Percentiles rank a stretch among this genome's conserved stretches.
These are phyloP conservation scores for Pseudogymnoascus sp. DNA, from an alignment of 2,329 filamentous ascomycete species.

Conservation along the genomic window DNA sequence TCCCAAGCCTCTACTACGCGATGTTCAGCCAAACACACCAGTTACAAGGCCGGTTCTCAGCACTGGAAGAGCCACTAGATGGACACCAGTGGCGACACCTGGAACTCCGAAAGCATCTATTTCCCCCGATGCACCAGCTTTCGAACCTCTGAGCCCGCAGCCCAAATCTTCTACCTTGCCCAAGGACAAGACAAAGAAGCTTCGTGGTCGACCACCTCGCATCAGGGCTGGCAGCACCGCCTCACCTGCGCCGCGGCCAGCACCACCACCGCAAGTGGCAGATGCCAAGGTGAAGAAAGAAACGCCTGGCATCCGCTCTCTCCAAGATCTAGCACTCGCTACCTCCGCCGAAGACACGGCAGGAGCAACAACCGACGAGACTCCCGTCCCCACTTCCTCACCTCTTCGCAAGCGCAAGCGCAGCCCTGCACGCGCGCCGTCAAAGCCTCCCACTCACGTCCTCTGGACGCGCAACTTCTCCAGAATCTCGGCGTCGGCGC, in stretches of 20 bases:
- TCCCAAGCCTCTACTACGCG: slow-evolving; percentile 13
- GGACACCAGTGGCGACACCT: slow-evolving; percentile 48
- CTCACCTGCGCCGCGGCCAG: slow-evolving; percentile 17
- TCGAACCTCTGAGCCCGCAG: slow-evolving; percentile 51
- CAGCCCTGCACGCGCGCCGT: slow-evolving; percentile 40
- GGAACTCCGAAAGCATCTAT: slow-evolving; percentile 45
- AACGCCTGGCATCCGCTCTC: slow-evolving; percentile 21
- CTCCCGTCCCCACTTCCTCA: slow-evolving; percentile 26
- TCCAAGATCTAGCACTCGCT: slow-evolving; percentile 36
- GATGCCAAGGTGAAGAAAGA: slow-evolving; percentile 31
- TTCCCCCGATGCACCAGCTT: slow-evolving; percentile 43
- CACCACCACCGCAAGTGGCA: slow-evolving; percentile 16
- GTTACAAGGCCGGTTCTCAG: slow-evolving; percentile 14
- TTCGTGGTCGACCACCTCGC: slow-evolving; percentile 14
- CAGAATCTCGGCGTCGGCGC: slow-evolving; percentile 61
- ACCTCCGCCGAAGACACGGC: slow-evolving; percentile 20
- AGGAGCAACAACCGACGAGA: slow-evolving; percentile 46
- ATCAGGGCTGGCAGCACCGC: slow-evolving; percentile 22
- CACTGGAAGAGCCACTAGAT: slow-evolving; percentile 44
- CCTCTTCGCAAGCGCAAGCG: slow-evolving; percentile 46
- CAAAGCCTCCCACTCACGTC: slow-evolving; percentile 56
- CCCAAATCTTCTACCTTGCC: slow-evolving; percentile 29
- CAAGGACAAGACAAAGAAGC: slow-evolving; percentile 12
- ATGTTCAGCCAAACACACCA: slow-evolving; percentile 23
- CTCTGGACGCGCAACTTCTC: slow-evolving; percentile 69